These are phyloP conservation scores for Albifimbria verrucaria DNA, from an alignment of 2,329 filamentous ascomycete species.

Conservation along the genomic window DNA sequence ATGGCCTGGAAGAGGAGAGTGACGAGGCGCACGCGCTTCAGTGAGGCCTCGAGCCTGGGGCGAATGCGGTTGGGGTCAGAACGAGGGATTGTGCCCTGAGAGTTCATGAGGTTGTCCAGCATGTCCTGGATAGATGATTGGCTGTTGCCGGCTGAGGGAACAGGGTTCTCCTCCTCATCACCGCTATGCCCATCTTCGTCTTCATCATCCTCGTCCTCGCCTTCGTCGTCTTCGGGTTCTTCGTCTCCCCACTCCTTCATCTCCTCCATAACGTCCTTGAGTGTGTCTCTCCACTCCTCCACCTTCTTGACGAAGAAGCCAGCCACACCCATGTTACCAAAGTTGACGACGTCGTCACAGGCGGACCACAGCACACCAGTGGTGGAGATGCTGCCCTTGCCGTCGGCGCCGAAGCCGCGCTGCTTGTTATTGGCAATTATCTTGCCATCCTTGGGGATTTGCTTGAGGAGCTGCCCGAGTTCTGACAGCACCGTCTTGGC, in stretches of 20 bases:
- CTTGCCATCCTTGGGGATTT: conserved; percentile 59
- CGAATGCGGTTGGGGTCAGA: conserved; percentile 63
- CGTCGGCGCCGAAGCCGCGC: conserved; percentile 29
- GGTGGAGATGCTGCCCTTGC: conserved; percentile 54
- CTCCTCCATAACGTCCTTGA: conserved; percentile 82
- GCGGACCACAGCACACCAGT: conserved; percentile 82
- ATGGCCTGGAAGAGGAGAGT: conserved; percentile 67
- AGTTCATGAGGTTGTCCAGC: conserved; percentile 66
- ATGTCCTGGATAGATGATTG: conserved; percentile 48
- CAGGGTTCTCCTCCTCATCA: conserved; percentile 39
- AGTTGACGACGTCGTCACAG: conserved; percentile 67
- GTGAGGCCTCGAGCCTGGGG: conserved; percentile 59
- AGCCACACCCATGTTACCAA: conserved; percentile 65
- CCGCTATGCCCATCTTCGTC: conserved; percentile 33
- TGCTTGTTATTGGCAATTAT: conserved; percentile 31
- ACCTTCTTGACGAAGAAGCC: conserved; percentile 70
- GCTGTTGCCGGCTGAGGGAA: conserved; percentile 16
- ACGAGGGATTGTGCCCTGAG: conserved; percentile 57
- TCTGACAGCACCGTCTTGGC: conserved; percentile 61
- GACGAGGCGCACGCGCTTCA: conserved; percentile 65
- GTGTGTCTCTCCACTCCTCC: conserved; percentile 68
- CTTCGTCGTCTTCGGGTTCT: conserved; percentile 57
- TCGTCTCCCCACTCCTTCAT: conserved; percentile 85
- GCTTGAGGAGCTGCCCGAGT: conserved; percentile 55
- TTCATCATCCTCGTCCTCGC: conserved; percentile 47